Evolutionary conservation across 768 basidiomycete genomes (phyloP).

Genomic region (Mycena galericulata): DNA sequence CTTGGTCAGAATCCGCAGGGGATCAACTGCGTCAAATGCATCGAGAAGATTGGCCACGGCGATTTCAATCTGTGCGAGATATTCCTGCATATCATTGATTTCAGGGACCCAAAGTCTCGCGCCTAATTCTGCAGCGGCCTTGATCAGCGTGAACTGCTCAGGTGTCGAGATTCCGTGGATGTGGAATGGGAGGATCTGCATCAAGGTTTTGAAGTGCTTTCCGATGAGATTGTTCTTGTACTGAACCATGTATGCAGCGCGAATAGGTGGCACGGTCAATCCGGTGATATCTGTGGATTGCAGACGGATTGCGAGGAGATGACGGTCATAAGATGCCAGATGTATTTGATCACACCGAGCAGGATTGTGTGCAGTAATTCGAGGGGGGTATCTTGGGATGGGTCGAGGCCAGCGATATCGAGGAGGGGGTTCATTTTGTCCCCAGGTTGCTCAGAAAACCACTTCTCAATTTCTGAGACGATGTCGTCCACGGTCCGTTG

Average conservation of each 20-base stretch:
- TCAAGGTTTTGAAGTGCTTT: conserved; percentile 40
- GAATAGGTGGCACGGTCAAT: too few species aligned
- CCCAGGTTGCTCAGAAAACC: too few species aligned
- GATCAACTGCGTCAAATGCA: conserved; percentile 33
- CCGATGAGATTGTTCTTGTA: too few species aligned
- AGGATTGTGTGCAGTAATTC: too few species aligned
- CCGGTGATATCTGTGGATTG: conserved; percentile 22
- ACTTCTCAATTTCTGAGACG: neutral
- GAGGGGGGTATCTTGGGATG: too few species aligned
- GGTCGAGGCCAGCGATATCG: too few species aligned
- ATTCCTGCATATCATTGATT: conserved; percentile 33
- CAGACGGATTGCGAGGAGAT: conserved; percentile 30
- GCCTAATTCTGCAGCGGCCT: conserved; percentile 32
- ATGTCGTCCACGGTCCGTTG: neutral
- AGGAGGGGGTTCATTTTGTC: too few species aligned
- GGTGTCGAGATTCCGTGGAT: conserved; percentile 10
- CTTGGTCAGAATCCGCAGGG: conserved; percentile 45
- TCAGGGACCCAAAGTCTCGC: too few species aligned
- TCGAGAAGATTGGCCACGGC: conserved; percentile 34
- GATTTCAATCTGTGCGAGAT: conserved; percentile 13
- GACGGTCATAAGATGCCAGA: too few species aligned
- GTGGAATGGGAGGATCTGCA: conserved; percentile 33
- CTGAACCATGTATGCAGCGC: too few species aligned
- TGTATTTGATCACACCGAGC: too few species aligned
- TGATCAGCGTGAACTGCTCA: conserved; percentile 23